Evolutionary conservation across 2,329 filamentous ascomycete genomes (phyloP).

Genomic region (Claviceps africana): DNA sequence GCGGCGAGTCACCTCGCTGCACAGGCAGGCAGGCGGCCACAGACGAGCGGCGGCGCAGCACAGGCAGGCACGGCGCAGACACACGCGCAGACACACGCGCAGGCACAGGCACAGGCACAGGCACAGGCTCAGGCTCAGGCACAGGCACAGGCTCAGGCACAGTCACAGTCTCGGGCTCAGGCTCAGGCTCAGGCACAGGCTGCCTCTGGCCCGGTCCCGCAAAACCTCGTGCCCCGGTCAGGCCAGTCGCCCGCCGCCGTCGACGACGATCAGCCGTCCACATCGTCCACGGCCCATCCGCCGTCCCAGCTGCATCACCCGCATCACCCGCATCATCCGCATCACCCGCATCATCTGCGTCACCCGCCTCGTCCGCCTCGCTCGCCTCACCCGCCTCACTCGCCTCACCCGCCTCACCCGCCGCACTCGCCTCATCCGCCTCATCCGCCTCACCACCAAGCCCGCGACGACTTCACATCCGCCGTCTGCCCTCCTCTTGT

Average conservation of each 20-base stretch:
- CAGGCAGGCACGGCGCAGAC: slow-evolving; percentile 10
- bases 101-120: too few relatives aligned
- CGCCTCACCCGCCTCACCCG: background rate
- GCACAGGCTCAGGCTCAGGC: too few relatives aligned
- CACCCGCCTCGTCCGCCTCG: too few relatives aligned
- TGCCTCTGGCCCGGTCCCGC: background rate
- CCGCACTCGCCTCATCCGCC: slow-evolving; percentile 10
- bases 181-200: too few relatives aligned
- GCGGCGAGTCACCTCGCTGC: slow-evolving; percentile 26
- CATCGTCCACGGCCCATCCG: background rate
- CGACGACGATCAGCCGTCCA: slow-evolving; percentile 8
- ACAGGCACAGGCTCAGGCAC: too few relatives aligned
- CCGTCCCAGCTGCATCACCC: background rate
- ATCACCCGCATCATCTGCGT: too few relatives aligned
- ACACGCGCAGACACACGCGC: background rate
- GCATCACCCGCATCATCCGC: too few relatives aligned
- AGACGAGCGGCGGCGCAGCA: background rate
- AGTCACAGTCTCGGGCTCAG: too few relatives aligned
- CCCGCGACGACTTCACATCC: slow-evolving; percentile 11
- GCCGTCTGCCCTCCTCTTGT: slow-evolving; percentile 10
- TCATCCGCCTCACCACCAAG: slow-evolving; percentile 12
- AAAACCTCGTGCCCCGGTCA: background rate
- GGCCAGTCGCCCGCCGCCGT: slow-evolving; percentile 3
- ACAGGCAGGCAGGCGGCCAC: slow-evolving; percentile 15
- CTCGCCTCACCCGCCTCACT: too few relatives aligned